These are phyloP conservation scores for Candida tetrigidarum DNA, from an alignment of 1,139 yeast genomes.

Conservation along the genomic window DNA sequence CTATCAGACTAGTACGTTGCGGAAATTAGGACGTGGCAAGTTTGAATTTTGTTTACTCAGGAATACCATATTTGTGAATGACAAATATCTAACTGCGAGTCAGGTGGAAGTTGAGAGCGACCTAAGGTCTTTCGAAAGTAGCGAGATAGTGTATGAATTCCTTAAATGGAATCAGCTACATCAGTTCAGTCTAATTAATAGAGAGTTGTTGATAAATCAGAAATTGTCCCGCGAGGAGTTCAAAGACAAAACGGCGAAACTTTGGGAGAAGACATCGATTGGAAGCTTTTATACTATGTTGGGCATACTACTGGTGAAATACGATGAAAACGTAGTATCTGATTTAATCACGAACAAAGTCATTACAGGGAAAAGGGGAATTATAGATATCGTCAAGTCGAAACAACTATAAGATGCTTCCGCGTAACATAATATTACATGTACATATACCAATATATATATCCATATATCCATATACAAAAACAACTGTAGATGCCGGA, in stretches of 20 bases:
- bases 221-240: slow-evolving; percentile 13
- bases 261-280: slow-evolving; percentile 31
- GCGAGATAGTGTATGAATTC: slow-evolving; percentile 31
- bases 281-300: slow-evolving; percentile 46
- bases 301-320: slow-evolving; percentile 39
- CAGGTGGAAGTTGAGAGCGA: slow-evolving; percentile 29
- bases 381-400: slow-evolving; percentile 19
- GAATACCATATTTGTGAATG: slow-evolving; percentile 27
- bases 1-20: slow-evolving; percentile 20
- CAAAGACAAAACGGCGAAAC: slow-evolving; percentile 15
- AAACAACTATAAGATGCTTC: neutral
- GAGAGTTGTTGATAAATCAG: slow-evolving; percentile 10
- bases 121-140: slow-evolving; percentile 22
- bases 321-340: slow-evolving; percentile 22
- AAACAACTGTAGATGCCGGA: neutral
- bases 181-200: slow-evolving; percentile 12
- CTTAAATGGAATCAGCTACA: slow-evolving; percentile 38
- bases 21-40: slow-evolving; percentile 15
- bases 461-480: neutral
- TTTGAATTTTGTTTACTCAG: slow-evolving; percentile 14
- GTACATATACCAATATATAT: too few species aligned
- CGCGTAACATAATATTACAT: too few species aligned
- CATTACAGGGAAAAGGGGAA: slow-evolving; percentile 31
- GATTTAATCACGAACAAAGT: slow-evolving; percentile 26
- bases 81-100: slow-evolving; percentile 31